phyloP scores from a whole-genome alignment of 2,329 filamentous ascomycete species.

The Zymoseptoria passerinii region DNA sequence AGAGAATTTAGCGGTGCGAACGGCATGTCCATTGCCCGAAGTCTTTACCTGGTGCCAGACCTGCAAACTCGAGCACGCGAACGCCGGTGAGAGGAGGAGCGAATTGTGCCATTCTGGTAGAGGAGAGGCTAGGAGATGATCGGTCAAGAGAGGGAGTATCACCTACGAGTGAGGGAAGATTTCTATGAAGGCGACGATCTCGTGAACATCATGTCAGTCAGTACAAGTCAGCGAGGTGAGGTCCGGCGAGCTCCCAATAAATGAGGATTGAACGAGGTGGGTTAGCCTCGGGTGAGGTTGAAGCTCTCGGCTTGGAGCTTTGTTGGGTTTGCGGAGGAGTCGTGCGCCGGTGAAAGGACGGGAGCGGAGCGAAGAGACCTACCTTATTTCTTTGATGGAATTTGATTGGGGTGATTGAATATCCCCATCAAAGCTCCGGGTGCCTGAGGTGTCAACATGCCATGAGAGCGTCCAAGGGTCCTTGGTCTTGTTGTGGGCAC shows the following conservation, averaged over 20 bases:
- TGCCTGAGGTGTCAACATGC: too few relatives aligned
- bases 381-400: neutral
- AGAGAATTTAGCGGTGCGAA: neutral
- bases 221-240: neutral
- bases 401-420: neutral
- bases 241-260: neutral
- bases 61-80: conserved; percentile 58
- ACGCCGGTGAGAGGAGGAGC: conserved; percentile 48
- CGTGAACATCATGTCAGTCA: neutral
- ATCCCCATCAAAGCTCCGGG: neutral
- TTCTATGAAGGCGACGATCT: neutral
- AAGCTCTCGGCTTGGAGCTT: neutral
- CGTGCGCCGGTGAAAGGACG: too few relatives aligned
- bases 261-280: neutral
- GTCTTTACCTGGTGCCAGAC: conserved; percentile 48
- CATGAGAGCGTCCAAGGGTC: too few relatives aligned
- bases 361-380: neutral
- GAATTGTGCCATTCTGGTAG: conserved; percentile 13
- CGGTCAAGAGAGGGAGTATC: neutral
- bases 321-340: neutral
- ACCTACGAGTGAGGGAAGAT: neutral
- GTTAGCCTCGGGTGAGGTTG: neutral
- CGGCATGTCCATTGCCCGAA: neutral
- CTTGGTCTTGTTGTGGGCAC: too few relatives aligned
- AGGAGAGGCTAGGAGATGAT: neutral